Conservation (phyloP, 495 filamentous ascomycete genomes). For the Annulohypoxylon maeteangense region DNA sequence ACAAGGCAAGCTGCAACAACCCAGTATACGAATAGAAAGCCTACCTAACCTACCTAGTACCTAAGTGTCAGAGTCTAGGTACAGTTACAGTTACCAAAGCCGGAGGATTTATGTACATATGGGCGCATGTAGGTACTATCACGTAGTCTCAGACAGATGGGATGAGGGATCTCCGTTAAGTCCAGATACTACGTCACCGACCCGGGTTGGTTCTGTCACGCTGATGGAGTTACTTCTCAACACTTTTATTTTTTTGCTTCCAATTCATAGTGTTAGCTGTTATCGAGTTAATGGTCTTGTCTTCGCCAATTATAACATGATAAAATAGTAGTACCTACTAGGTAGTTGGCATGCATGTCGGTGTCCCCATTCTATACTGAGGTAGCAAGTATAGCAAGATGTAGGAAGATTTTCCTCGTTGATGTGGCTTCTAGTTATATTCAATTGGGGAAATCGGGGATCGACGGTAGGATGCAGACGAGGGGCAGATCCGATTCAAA, state of each 20-base stretch:
- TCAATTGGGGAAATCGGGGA: slow-evolving; percentile 32
- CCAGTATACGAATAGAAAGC: background rate
- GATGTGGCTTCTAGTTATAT: slow-evolving; percentile 26
- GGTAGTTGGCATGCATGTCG: slow-evolving; percentile 13
- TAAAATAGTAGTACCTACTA: slow-evolving; percentile 7
- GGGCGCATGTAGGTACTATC: slow-evolving; percentile 17
- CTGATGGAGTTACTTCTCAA: slow-evolving; percentile 27
- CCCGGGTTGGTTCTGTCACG: slow-evolving; percentile 22
- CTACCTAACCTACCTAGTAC: too few relatives aligned
- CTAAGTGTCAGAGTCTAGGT: too few relatives aligned
- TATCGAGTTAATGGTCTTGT: slow-evolving; percentile 20
- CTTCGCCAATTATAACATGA: background rate
- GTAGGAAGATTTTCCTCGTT: slow-evolving; percentile 10
- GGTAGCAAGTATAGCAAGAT: slow-evolving; percentile 12
- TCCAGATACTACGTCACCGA: slow-evolving; percentile 37
- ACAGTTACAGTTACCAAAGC: slow-evolving; percentile 2
- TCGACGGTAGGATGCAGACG: slow-evolving; percentile 35
- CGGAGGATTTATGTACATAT: slow-evolving; percentile 8
- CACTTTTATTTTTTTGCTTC: slow-evolving; percentile 6
- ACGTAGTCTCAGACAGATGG: slow-evolving; percentile 6
- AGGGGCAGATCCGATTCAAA: slow-evolving; percentile 42
- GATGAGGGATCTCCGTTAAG: slow-evolving; percentile 29
- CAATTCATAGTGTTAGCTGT: slow-evolving; percentile 4
- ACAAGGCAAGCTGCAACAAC: background rate
- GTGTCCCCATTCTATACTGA: slow-evolving; percentile 4